A percentile compares a stretch with the other conserved stretches of the same genome.
phyloP scores from a whole-genome alignment of 2,329 filamentous ascomycete genomes.

The Talaromyces sp. region DNA sequence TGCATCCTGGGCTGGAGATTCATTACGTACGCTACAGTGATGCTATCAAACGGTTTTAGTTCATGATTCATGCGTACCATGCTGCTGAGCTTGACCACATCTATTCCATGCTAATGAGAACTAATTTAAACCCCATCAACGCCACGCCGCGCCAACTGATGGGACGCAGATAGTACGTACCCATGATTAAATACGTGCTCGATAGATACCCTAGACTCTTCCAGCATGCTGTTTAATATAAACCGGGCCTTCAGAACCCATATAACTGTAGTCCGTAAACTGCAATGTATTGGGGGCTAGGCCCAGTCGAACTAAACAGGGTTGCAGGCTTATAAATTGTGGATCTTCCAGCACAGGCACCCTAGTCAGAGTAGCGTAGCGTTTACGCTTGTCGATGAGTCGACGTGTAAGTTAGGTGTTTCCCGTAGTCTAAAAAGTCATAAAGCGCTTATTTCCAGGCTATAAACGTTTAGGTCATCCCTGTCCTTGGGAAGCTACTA shows the following conservation, averaged over 20 bases:
- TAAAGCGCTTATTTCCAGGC: constrained; percentile 7
- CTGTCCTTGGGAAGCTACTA: neutral
- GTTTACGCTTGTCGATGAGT: neutral
- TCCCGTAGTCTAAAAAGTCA: neutral
- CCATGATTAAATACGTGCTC: constrained; percentile 1
- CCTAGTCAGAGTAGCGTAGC: neutral
- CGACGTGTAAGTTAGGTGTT: neutral
- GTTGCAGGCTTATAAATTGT: neutral
- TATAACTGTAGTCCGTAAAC: neutral
- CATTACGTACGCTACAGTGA: neutral
- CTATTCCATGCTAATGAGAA: neutral
- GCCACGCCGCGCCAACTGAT: neutral
- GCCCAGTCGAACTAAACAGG: constrained; percentile 2
- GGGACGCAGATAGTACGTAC: neutral
- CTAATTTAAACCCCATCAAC: constrained; percentile 3
- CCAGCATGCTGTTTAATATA: neutral
- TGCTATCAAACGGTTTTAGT: neutral
- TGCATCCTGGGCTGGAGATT: neutral
- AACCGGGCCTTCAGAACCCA: neutral
- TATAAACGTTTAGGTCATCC: neutral
- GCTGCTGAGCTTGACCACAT: neutral
- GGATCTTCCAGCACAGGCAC: neutral
- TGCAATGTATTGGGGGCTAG: constrained; percentile 7
- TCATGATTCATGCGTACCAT: neutral
- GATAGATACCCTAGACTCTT: neutral